These are phyloP conservation scores for Apophysomyces elegans DNA, from an alignment of 371 early-diverging fungal species.

Conservation along the genomic window DNA sequence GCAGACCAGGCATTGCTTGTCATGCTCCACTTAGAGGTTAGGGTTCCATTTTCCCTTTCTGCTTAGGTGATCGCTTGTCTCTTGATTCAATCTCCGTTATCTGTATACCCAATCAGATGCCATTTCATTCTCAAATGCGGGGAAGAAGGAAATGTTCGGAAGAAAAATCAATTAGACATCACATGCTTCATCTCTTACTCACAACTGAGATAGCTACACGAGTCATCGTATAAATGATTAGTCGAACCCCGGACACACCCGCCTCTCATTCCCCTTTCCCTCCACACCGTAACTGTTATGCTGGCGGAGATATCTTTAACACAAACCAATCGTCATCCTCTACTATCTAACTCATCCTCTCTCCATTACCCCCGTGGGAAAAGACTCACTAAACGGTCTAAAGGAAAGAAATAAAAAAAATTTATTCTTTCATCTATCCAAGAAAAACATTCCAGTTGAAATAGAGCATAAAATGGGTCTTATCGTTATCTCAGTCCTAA, in stretches of 20 bases:
- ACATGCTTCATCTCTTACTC: background rate
- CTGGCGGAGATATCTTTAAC: too few relatives aligned
- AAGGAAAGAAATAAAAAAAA: too few relatives aligned
- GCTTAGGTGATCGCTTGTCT: conserved; percentile 7
- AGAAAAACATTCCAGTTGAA: too few relatives aligned
- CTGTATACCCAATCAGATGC: background rate
- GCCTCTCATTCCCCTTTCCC: background rate
- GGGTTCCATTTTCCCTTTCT: background rate
- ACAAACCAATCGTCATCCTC: background rate
- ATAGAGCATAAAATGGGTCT: too few relatives aligned
- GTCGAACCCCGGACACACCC: conserved; percentile 29
- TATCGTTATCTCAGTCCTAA: too few relatives aligned
- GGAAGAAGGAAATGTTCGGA: conserved; percentile 5
- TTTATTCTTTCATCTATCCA: too few relatives aligned
- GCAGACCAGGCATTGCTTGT: background rate
- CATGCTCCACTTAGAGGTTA: background rate
- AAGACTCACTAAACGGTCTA: too few relatives aligned
- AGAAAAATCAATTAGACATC: conserved; percentile 7
- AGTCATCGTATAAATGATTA: conserved; percentile 22
- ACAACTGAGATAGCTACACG: too few relatives aligned
- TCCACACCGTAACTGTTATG: background rate
- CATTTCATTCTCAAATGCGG: background rate
- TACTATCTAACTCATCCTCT: background rate
- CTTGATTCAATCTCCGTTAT: background rate
- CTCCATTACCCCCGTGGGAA: too few relatives aligned